Evolutionary conservation across 2,329 filamentous ascomycete genomes (phyloP), one percentile per base, ranked within the genome.

Genomic region (Arthrobotrys sphaeroides): DNA sequence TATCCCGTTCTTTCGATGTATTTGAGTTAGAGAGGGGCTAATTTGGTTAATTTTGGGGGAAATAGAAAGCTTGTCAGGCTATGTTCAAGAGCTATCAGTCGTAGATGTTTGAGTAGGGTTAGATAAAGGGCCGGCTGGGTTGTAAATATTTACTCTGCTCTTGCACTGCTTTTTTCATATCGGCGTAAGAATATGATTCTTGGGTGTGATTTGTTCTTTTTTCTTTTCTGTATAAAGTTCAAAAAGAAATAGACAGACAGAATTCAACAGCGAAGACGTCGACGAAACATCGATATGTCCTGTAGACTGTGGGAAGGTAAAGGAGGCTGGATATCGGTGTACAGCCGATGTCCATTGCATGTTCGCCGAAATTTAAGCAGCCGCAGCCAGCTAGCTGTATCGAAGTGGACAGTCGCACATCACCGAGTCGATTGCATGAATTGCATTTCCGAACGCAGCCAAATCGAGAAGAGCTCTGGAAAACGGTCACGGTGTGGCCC

Each of bases 21-120:
- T 49, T 16, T 24, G n/a, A 28, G 10, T 24, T 22, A 12, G 5
- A 13, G n/a, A 13, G 45, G 28, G 51, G 70, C 62, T 67, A 62
- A 74, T 68, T 31, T 49, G 38, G 20, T 24, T 10, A 2, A 28
- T 59, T 12, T 61, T 20, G 40, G 49, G n/a, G 4, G 57, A 9
- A 22, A 80, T 78, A 88, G 87, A 94, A 94, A 87, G 91, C 91
- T 68, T 94, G 91, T 87, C 91, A 94, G 86, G 85, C 88, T 78
- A 91, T 92, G 80, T 90, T 91, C 66, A 88, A 86, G 83, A 88
- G 85, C 80, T 92, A 92, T 85, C 92, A 82, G 76, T 66, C 68
- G 76, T 24, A 43, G 18, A n/a, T 10, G 16, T 24, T 26, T 57
- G 28, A 33, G 10, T 45, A 22, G 22, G 16, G 42, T 33, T 26